Evolutionary conservation across 2,329 filamentous ascomycete species (phyloP), one percentile per base, ranked within the genome.

Genomic region (Cercospora janseana): DNA sequence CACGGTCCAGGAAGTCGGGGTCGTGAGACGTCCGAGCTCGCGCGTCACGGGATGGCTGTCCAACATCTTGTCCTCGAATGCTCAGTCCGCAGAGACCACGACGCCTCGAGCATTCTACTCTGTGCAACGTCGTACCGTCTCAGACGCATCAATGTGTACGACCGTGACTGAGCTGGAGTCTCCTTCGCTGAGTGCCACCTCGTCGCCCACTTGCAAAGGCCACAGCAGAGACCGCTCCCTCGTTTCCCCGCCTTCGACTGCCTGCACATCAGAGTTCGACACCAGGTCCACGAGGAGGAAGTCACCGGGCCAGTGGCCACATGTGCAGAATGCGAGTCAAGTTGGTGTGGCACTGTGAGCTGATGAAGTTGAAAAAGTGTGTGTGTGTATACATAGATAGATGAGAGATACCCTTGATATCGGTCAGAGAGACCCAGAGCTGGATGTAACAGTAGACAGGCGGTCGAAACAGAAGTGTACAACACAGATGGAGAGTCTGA

Each of bases 31-130:
- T 46, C 46, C 51, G n/a, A 49, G 45, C 31, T 58, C 54, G 8
- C 43, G 61, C 46, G 58, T 66, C 8, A 55, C 63, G 2, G 60
- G 60, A 15, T 66, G 62, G 64, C 56, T 66, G 2, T 63, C 60
- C 0, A 57, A 44, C n/a, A 48, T 66, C 18, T 20, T 58, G 12
- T 51, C 56, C n/a, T 53, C 61, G 6, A 43, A 50, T 28, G 13
- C 46, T 20, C 20, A 35, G 21, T 42, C 45, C 13, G 37, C 21
- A 24, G 38, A 31, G 3, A 18, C 49, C n/a, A 29, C 18, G 6
- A 29, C 40, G 12, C 31, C 48, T 3, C 29, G 50, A 18, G 58
- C 62, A 31, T 57, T 57, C 4, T 63, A 62, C 48, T 46, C 43
- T 2, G 46, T 47, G 2, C 55, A 51, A 20, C 49, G 34, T 21